Base-by-base conservation (phyloP, 768 basidiomycete genomes). In the Cantharellus anzutake region DNA sequence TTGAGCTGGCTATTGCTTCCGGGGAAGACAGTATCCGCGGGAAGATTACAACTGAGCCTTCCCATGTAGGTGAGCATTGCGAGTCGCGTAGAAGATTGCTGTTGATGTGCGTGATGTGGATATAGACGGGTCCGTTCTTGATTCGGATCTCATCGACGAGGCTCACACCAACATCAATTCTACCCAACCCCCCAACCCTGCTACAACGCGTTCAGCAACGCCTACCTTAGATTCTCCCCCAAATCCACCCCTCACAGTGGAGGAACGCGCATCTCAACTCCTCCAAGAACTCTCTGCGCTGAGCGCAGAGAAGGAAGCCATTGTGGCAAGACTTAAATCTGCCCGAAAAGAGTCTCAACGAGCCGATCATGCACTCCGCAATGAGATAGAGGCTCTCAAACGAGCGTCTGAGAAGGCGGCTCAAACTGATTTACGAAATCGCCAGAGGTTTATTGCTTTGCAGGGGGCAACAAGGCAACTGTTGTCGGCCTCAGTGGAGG, bases 381-480 rank as follows among this genome's bases (percentile, higher is more conserved):
- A 81, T 2, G 90, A 94, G 70, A 90, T 94, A 51, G 86, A 93
- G 41, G 76, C 78, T 0, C 75, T 93, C 58, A 88, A 86, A 68
- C 80, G 87, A 3, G 79, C 87, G 1, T 82, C 83, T 2, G 91
- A 94, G 65, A 90, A 89, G 65, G 79, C 84, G 59, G 72, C 78
- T 0, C 75, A 80, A 0, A 76, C 79, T 2, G 93, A 97, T 68
- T 74, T 80, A 34, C 79, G 90, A n/a, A 81, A 83, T 5, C 80
- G 81, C 51, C 91, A 94, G 68, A 93, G 90, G 65, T 80, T 84
- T 5, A 76, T 91, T 5, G 87, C 92, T 0, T 72, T 94, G 42
- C 90, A 93, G 67, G 90, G 94, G 66, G 85, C 89, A 2, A 82
- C 84, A 7, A 90, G 86, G 66, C 81, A 87, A 59, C 81, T 86